Evolutionary conservation across 2,329 filamentous ascomycete species (phyloP), one percentile per base, ranked within the genome.

Genomic region (Cordyceps javanica): DNA sequence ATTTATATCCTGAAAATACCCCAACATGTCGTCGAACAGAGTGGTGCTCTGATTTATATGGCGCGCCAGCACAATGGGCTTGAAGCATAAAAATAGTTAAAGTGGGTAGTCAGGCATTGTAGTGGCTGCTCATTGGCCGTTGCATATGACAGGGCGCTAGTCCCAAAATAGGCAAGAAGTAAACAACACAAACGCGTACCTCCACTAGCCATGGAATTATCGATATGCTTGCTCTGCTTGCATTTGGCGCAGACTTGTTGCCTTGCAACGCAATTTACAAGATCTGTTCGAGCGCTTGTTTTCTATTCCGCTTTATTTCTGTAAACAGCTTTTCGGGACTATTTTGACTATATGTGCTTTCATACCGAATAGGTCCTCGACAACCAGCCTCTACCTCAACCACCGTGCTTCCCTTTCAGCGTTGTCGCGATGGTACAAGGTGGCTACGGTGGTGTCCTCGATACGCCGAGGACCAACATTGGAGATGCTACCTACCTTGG

Each of bases 401-500:
- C n/a, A n/a, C 14, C 21, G 41, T 39, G 34, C 42, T 7, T 51
- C 26, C 21, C 25, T 26, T 26, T 28, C 16, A 34, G 28, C 16
- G 14, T 36, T 14, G 55, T 38, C 46, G 21, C 67, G 64, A 90
- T 90, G 87, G 82, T 80, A 59, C 80, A 82, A 62, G 81, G 82
- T 41, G 87, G 86, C 68, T 81, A 78, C 65, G 80, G 74, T 70
- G 79, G 74, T 69, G 80, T 80, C 68, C 82, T 96, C 73, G 89
- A 94, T 74, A 95, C 92, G 65, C 93, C 93, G 67, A 87, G 88
- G 70, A 96, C 91, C 61, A 89, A 91, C 68, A 73, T 86, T 64
- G 91, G 88, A 68, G 91, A 97, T 80, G 86, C 85, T 73, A 96
- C 91, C 63, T 93, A 87, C 72, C 78, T 95, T 61, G 84, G 75